Percentiles rank a stretch among this genome's conserved stretches.
Conservation (phyloP, 805 yeast species). For the Nakazawaea wickerhamii region DNA sequence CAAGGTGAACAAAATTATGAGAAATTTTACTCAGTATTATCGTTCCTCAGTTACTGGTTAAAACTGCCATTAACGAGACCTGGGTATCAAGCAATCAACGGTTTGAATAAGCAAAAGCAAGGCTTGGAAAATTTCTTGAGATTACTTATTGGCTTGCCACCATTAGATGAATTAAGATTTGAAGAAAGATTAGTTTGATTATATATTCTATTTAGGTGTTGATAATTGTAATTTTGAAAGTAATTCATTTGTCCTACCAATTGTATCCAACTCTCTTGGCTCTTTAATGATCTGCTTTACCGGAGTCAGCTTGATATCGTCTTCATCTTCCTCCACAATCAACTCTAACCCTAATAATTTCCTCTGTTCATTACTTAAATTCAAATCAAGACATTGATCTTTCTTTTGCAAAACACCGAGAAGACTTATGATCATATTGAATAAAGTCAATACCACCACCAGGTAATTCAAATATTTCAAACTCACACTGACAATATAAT, state of each 20-base stretch:
- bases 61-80: constrained; percentile 94
- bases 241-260: constrained; percentile 8
- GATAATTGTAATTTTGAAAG: constrained; percentile 6
- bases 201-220: constrained; percentile 6
- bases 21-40: constrained; percentile 75
- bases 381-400: constrained; percentile 48
- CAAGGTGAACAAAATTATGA: constrained; percentile 47
- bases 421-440: constrained; percentile 25
- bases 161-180: constrained; percentile 86
- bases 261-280: constrained; percentile 10
- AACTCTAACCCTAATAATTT: constrained; percentile 36
- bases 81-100: constrained; percentile 86
- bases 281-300: constrained; percentile 6
- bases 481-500: constrained; percentile 8
- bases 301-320: background rate
- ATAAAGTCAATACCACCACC: constrained; percentile 21
- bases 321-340: constrained; percentile 1
- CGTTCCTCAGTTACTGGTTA: constrained; percentile 90
- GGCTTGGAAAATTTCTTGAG: constrained; percentile 90
- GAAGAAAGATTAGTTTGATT: constrained; percentile 70
- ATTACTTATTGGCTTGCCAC: constrained; percentile 83
- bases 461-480: constrained; percentile 17
- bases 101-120: constrained; percentile 89
- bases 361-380: constrained; percentile 41
- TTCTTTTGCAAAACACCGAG: constrained; percentile 32